Conservation (phyloP, 176 grass and related monocot species). For the Cenchrus fungigraminus region DNA sequence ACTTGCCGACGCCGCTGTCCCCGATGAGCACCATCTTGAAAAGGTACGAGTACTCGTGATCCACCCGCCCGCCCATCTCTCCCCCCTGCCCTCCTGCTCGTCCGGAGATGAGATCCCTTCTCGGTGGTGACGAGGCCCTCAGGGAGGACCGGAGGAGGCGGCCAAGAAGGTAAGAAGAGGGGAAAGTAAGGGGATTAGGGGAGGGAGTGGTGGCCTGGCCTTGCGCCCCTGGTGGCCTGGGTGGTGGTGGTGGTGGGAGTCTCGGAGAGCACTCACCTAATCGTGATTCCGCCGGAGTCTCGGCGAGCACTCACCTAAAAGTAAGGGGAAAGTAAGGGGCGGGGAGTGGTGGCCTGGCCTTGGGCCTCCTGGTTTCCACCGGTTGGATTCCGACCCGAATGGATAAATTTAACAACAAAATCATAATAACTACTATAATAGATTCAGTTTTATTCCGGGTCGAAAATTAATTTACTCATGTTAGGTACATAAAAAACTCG, state of each 20-base stretch:
- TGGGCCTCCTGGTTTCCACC: too few relatives aligned
- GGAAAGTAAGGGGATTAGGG: not conserved
- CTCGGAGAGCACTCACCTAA: constrained; percentile 43
- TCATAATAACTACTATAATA: too few relatives aligned
- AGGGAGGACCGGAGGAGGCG: not conserved
- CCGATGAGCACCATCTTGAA: constrained; percentile 97
- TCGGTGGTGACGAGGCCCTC: not conserved
- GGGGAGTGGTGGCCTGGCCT: too few relatives aligned
- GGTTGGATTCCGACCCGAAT: too few relatives aligned
- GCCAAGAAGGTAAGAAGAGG: constrained; percentile 10
- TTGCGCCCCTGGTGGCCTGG: constrained; percentile 20
- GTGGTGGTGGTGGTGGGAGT: not conserved
- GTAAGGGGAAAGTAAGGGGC: too few relatives aligned
- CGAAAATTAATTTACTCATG: too few relatives aligned
- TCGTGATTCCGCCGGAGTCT: too few relatives aligned
- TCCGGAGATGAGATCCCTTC: not conserved
- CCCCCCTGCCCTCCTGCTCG: constrained; percentile 1
- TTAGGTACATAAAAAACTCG: too few relatives aligned
- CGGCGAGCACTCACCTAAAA: too few relatives aligned
- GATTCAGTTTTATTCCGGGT: too few relatives aligned
- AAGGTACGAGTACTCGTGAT: constrained; percentile 85
- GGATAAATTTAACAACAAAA: too few relatives aligned
- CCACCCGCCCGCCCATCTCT: constrained; percentile 60
- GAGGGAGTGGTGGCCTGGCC: constrained; percentile 10
- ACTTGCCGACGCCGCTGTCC: constrained; percentile 85